A percentile compares a stretch with the other conserved stretches of the same genome.
Evolutionary conservation across 2,329 filamentous ascomycete genomes (phyloP).

Genomic region (Ploettnerulaceae sp.): DNA sequence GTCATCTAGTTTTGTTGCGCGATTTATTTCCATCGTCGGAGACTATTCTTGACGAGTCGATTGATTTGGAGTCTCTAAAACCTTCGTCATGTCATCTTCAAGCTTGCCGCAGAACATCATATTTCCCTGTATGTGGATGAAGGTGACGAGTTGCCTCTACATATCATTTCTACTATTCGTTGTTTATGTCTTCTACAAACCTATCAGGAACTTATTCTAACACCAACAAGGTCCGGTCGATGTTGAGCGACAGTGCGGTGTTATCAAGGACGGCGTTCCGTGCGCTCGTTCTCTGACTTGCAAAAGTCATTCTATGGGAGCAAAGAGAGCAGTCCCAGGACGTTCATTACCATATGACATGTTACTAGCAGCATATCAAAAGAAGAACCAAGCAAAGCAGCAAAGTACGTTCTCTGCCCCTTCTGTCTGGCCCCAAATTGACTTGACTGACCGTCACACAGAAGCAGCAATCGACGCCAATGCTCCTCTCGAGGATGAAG

Average conservation of each 20-base stretch:
- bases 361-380: conserved; percentile 81
- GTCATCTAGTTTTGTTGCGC: not conserved
- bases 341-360: conserved; percentile 88
- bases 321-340: conserved; percentile 83
- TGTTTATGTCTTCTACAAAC: not conserved
- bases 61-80: no score
- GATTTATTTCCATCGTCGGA: not conserved
- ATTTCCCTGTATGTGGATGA: not conserved
- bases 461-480: conserved; percentile 94
- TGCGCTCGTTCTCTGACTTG: conserved; percentile 88
- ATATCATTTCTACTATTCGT: no score
- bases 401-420: conserved; percentile 62
- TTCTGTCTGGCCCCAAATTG: conserved; percentile 9
- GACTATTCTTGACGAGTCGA: not conserved
- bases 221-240: conserved; percentile 66
- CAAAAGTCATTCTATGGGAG: conserved; percentile 93
- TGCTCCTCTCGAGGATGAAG: conserved; percentile 80
- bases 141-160: not conserved
- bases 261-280: conserved; percentile 77
- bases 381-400: conserved; percentile 98
- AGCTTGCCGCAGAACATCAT: no score
- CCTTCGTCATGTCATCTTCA: no score
- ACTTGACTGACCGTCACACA: conserved; percentile 37
- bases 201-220: conserved; percentile 5
- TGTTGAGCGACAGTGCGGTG: conserved; percentile 90